Evolutionary conservation across 2,329 filamentous ascomycete genomes (phyloP), one percentile per base, ranked within the genome.

Genomic region (Rutstroemia sp.): DNA sequence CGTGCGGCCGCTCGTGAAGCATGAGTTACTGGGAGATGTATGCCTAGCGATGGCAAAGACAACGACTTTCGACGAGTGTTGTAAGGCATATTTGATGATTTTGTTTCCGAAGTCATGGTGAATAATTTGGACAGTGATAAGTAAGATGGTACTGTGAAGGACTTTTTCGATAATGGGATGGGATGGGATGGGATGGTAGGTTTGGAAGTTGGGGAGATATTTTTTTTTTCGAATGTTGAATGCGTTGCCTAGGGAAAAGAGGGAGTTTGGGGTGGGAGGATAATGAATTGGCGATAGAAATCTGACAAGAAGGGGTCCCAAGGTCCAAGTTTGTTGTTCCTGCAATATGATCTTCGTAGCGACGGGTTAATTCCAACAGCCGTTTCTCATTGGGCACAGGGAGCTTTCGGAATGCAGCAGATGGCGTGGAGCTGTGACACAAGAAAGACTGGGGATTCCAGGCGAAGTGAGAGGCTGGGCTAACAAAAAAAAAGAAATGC

Each of bases 61-160:
- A 99, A 78, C 70, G 91, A 96, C 79, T 97, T 97, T 74, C 92
- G 87, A 75, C 92, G 88, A 65, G 92, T 97, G 74, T 96, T 96
- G 80, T 96, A 96, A 70, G 87, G 88, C 90, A 96, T 96, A n/a
- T 25, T 63, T 38, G 57, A 39, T 39, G 58, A 12, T 57, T 58
- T 58, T 12, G 38, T 42, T 46, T 54, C 27, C 21, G 59, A 46
- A 53, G 50, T 59, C 60, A 64, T 64, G 51, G 41, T 34, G 37
- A 46, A n/a, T 16, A 19, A 23, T 46, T 45, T 45, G 42, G 47
- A 19, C 53, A 45, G 25, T 53, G 45, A 21, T 53, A 54, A 39
- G 53, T 59, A 38, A 42, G 52, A 52, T 47, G 30, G 9, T 34
- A 34, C 30, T 14, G 30, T 34, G 30, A 34, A 34, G 30, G 30